Evolutionary conservation across 306 rosid species (phyloP), one percentile per base, ranked within the genome.

Genomic region (Gynostemma pentaphyllum): DNA sequence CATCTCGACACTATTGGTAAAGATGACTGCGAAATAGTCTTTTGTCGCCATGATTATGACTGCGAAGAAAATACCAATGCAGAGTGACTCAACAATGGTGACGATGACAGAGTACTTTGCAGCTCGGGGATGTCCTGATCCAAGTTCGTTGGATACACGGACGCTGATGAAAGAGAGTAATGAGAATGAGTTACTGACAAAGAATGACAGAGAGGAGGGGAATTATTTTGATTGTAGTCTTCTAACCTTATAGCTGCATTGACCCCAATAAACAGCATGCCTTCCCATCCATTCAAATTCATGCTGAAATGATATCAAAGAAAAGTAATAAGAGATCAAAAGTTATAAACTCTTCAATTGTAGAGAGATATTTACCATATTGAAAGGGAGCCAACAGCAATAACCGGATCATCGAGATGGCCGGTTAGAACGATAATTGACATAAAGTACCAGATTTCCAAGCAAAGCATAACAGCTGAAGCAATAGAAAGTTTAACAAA

Each of bases 391-490:
- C 99, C 99, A 65, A 94, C 89, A 9, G 99, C 95, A 70, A 94
- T 86, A 8, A 94, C 19, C 5, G 99, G 94, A 62, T 94, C 70
- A 4, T 86, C 95, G 16, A 94, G 90, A 70, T 88, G 99, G 37
- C 99, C 99, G 15, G 97, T 94, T 68, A 94, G 96, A 48, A 88
- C 97, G 72, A 84, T 88, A 66, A 94, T 88, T 63, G 90, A 84
- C 99, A 94, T 94, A 30, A 94, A 86, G 68, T 94, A 94, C 99
- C 99, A 94, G 67, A 94, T 74, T 79, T 94, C 99, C 3, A 94
- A 54, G 74, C 99, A 94, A 73, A 94, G 87, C 99, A 94, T 94
- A 16, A 94, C 16, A 1, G 99, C 99, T 1, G 99, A 94, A 72
- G 97, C 99, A 45, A 88, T 24, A 45, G 97, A 94, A 45, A 94